Evolutionary conservation across 2,329 filamentous ascomycete species (phyloP).

Genomic region (Botrytis porri): DNA sequence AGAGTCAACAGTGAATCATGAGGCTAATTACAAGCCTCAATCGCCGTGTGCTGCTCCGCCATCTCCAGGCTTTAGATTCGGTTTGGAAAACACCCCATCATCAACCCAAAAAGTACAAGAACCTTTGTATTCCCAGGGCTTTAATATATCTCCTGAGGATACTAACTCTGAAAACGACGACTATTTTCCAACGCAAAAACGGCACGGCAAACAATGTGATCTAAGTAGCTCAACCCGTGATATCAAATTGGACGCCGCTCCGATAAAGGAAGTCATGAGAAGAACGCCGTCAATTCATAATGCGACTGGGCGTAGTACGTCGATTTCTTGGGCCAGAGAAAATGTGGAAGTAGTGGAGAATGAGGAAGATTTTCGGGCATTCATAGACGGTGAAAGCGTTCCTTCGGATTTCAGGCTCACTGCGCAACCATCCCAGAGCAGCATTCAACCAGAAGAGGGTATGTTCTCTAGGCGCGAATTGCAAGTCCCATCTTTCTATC

Average conservation of each 20-base stretch:
- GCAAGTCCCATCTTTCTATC: neutral
- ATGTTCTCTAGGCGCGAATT: conserved; percentile 10
- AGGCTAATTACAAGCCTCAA: neutral
- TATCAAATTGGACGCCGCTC: neutral
- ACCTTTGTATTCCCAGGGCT: conserved; percentile 9
- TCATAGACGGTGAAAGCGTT: neutral
- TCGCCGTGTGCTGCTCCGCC: neutral
- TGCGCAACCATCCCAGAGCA: conserved; percentile 4
- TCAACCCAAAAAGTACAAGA: neutral
- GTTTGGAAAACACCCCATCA: neutral
- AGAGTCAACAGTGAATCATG: neutral
- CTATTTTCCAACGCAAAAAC: conserved; percentile 11
- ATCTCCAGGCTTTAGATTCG: conserved; percentile 18
- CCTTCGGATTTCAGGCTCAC: conserved; percentile 6
- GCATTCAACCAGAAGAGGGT: conserved; percentile 18
- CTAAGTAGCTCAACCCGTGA: neutral
- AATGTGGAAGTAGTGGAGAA: neutral
- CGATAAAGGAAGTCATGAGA: neutral
- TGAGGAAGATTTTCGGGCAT: neutral
- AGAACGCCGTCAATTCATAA: conserved; percentile 15
- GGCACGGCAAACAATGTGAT: neutral
- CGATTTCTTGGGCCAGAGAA: neutral
- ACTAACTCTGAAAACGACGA: neutral
- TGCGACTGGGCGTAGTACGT: neutral
- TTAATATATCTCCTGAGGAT: conserved; percentile 15